Evolutionary conservation across 2,329 filamentous ascomycete species (phyloP).

Genomic region (Aspergillus sp.): DNA sequence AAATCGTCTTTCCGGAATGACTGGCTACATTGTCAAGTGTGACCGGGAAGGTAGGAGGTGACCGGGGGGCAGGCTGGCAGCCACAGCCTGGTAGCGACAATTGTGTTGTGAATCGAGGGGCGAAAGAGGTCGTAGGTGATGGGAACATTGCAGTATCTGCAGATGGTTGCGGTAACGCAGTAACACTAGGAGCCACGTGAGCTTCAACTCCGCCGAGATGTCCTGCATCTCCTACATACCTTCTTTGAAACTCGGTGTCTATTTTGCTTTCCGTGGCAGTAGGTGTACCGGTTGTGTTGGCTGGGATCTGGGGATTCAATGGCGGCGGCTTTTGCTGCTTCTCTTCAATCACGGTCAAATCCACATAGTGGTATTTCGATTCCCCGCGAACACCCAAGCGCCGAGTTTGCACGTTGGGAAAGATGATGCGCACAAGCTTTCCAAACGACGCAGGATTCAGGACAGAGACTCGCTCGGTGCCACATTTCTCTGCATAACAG

Average conservation of each 20-base stretch:
- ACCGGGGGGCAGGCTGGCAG: conserved; percentile 29
- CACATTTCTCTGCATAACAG: conserved; percentile 90
- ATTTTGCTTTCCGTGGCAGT: conserved; percentile 23
- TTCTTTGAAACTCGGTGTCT: conserved; percentile 30
- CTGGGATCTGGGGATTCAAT: conserved; percentile 25
- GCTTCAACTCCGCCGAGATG: conserved; percentile 2
- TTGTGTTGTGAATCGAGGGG: conserved; percentile 30
- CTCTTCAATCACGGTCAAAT: conserved; percentile 48
- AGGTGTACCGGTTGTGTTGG: conserved; percentile 19
- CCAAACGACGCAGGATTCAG: conserved; percentile 97
- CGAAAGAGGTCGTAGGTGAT: conserved; percentile 39
- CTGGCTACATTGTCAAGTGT: conserved; percentile 38
- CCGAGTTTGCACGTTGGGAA: conserved; percentile 89
- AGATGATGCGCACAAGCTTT: conserved; percentile 93
- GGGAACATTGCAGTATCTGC: conserved; percentile 41
- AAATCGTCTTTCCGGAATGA: conserved; percentile 39
- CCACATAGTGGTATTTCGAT: conserved; percentile 92
- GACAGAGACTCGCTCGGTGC: conserved; percentile 88
- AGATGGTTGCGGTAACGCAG: conserved; percentile 30
- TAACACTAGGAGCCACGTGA: conserved; percentile 26
- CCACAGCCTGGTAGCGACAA: conserved; percentile 24
- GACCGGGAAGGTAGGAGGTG: conserved; percentile 31
- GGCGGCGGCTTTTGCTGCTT: conserved; percentile 37
- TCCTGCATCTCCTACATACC: conserved; percentile 20
- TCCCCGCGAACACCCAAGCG: conserved; percentile 90